These are phyloP conservation scores for Allium sativum DNA, from an alignment of 106 monocot genomes.

Conservation along the genomic window DNA sequence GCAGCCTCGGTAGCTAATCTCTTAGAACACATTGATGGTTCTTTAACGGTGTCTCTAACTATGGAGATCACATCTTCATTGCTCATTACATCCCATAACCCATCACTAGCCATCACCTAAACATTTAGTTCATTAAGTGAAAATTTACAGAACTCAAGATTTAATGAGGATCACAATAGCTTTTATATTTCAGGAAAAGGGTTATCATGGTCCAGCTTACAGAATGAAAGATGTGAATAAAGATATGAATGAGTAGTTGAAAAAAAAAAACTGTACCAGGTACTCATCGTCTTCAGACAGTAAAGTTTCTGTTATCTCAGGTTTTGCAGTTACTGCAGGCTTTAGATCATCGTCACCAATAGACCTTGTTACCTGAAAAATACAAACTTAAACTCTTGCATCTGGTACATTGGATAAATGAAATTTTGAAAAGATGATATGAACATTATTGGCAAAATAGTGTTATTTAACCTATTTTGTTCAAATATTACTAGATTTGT, in stretches of 20 bases:
- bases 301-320: conserved; percentile 67
- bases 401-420: too few relatives aligned
- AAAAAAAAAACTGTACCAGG: conserved; percentile 36
- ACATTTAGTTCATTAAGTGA: not conserved
- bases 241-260: not conserved
- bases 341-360: conserved; percentile 99
- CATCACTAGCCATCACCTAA: conserved; percentile 98
- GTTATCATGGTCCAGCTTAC: not conserved
- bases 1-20: conserved; percentile 81
- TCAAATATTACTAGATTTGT: too few relatives aligned
- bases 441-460: too few relatives aligned
- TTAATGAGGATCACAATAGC: not conserved
- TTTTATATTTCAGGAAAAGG: not conserved
- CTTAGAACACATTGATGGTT: conserved; percentile 93
- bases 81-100: conserved; percentile 85
- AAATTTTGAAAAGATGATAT: too few relatives aligned
- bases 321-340: conserved; percentile 91
- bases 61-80: conserved; percentile 90
- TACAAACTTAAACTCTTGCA: not conserved
- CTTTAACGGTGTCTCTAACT: conserved; percentile 86
- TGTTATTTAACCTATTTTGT: too few relatives aligned
- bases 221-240: not conserved
- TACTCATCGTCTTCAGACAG: conserved; percentile 77
- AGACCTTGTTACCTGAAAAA: conserved; percentile 76
- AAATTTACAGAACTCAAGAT: not conserved